Evolutionary conservation across 2,329 filamentous ascomycete genomes (phyloP).

Genomic region (Penicillium sp.): DNA sequence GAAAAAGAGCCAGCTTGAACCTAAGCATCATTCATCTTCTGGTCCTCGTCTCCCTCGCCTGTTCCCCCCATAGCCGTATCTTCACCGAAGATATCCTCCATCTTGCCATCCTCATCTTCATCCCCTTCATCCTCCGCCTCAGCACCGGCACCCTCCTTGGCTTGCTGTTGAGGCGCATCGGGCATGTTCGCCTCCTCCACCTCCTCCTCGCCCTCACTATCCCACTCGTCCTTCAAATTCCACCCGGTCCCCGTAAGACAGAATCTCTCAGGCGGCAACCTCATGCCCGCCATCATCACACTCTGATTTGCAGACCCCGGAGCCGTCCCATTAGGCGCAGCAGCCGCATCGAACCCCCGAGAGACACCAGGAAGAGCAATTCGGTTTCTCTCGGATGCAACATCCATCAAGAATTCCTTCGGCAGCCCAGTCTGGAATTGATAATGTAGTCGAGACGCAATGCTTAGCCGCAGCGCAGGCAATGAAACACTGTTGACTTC

Average conservation of each 20-base stretch:
- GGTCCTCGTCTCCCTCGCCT: conserved; percentile 39
- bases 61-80: conserved; percentile 39
- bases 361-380: conserved; percentile 55
- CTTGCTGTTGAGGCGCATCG: conserved; percentile 17
- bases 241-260: conserved; percentile 57
- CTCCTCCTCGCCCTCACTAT: conserved; percentile 52
- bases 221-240: conserved; percentile 59
- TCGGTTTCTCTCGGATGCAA: conserved; percentile 56
- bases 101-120: conserved; percentile 47
- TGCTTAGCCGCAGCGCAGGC: conserved; percentile 58
- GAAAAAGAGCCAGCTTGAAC: not conserved
- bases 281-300: conserved; percentile 51
- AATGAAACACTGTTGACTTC: conserved; percentile 56
- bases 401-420: conserved; percentile 61
- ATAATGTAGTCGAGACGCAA: conserved; percentile 58
- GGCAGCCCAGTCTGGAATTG: conserved; percentile 59
- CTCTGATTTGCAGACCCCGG: conserved; percentile 28
- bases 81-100: conserved; percentile 50
- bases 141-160: conserved; percentile 29
- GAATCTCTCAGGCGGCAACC: conserved; percentile 62
- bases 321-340: conserved; percentile 5
- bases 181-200: conserved; percentile 21
- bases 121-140: conserved; percentile 37
- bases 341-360: conserved; percentile 44
- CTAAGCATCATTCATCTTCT: conserved; percentile 45